Percentiles rank a stretch among this genome's conserved stretches.
phyloP scores from a whole-genome alignment of 441 rosid genomes.

The Croton laevigatus region DNA sequence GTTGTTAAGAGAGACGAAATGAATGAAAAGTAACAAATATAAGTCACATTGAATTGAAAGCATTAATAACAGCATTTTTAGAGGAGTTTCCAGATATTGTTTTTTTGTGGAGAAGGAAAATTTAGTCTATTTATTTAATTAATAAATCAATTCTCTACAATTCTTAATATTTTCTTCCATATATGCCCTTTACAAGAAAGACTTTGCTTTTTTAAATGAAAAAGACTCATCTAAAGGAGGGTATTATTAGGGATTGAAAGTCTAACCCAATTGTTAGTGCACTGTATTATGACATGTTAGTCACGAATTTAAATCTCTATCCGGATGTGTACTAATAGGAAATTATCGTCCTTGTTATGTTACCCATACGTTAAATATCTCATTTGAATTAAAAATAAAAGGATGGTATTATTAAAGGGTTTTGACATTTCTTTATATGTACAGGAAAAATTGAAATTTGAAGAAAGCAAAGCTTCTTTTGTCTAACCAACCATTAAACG shows the following conservation, averaged over 20 bases:
- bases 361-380: no score
- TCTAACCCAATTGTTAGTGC: no score
- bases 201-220: neutral
- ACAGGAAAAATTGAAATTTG: neutral
- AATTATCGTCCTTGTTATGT: no score
- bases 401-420: no score
- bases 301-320: no score
- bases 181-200: neutral
- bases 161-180: neutral
- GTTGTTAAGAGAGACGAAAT: neutral
- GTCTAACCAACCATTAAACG: neutral
- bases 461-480: neutral
- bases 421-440: neutral
- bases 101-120: neutral
- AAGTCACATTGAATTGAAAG: constrained; percentile 4
- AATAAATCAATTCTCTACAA: no score
- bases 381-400: no score
- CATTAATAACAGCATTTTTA: constrained; percentile 14
- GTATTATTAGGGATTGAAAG: no score
- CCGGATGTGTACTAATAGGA: no score
- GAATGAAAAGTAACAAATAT: constrained; percentile 17
- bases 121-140: neutral
- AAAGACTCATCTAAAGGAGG: no score
- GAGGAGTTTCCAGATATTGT: constrained; percentile 25
- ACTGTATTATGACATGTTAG: no score